phyloP scores from a whole-genome alignment of 2,329 filamentous ascomycete genomes.

The Sphaerostilbella broomeana region DNA sequence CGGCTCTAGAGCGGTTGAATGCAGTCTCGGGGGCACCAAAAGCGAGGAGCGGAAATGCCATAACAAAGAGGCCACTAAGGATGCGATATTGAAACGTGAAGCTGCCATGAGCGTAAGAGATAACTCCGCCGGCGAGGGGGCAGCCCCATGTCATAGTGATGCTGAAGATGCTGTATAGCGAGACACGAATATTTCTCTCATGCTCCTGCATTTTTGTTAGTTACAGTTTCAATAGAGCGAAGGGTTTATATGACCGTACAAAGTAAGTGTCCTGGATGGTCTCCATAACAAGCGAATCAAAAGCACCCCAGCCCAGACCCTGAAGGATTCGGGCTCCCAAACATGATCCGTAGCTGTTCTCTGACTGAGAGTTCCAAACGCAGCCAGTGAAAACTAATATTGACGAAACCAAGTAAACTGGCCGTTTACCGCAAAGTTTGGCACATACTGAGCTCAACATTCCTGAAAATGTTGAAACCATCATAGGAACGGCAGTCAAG shows the following conservation, averaged over 20 bases:
- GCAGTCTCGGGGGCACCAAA: constrained; percentile 47
- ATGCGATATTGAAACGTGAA: constrained; percentile 46
- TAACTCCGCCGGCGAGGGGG: constrained; percentile 46
- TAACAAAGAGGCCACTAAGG: constrained; percentile 40
- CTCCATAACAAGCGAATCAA: constrained; percentile 46
- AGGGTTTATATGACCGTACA: constrained; percentile 29
- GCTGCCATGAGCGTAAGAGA: constrained; percentile 34
- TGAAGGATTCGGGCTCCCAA: constrained; percentile 49
- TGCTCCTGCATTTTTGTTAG: constrained; percentile 36
- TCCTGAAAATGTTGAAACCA: constrained; percentile 42
- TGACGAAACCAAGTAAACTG: constrained; percentile 44
- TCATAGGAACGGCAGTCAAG: constrained; percentile 47
- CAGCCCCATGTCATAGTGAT: constrained; percentile 46
- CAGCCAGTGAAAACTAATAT: constrained; percentile 41
- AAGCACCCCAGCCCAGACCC: constrained; percentile 52
- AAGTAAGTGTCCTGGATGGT: constrained; percentile 53
- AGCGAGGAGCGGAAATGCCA: constrained; percentile 41
- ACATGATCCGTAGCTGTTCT: constrained; percentile 36
- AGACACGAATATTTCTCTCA: constrained; percentile 39
- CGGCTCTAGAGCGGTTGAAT: constrained; percentile 36
- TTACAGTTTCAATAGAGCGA: background rate
- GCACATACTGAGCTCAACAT: constrained; percentile 36
- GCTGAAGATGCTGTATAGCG: constrained; percentile 39
- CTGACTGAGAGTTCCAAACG: constrained; percentile 43
- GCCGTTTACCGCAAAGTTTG: constrained; percentile 46